Conservation (phyloP, 768 basidiomycete genomes). For the Phaeotremella skinneri region DNA sequence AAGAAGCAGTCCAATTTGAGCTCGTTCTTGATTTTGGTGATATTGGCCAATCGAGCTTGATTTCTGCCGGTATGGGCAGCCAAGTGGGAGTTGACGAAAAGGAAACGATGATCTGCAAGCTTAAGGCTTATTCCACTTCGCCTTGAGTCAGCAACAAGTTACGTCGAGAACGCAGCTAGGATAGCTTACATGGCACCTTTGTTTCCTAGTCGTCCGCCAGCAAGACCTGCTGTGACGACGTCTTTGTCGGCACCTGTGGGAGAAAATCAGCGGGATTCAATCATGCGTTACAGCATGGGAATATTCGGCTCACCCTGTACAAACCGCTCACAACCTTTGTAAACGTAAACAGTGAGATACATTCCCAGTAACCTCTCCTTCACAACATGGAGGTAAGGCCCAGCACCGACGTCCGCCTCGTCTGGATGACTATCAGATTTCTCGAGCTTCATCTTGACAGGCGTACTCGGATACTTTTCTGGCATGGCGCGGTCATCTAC, state of each 20-base stretch:
- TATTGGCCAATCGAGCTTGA: constrained; percentile 73
- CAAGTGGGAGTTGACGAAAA: constrained; percentile 88
- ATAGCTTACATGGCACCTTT: constrained; percentile 69
- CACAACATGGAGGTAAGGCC: constrained; percentile 76
- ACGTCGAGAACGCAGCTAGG: neutral
- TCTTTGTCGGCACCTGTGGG: constrained; percentile 68
- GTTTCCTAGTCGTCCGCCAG: constrained; percentile 87
- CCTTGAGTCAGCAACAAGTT: neutral
- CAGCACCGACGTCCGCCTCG: constrained; percentile 50
- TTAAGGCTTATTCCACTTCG: constrained; percentile 73
- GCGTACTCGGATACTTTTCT: neutral
- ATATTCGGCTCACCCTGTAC: constrained; percentile 43
- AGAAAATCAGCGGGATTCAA: neutral
- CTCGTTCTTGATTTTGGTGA: constrained; percentile 83
- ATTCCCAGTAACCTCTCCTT: constrained; percentile 78
- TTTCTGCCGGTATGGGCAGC: constrained; percentile 61
- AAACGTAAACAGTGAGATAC: constrained; percentile 52
- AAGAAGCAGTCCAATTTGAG: constrained; percentile 77
- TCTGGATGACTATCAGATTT: constrained; percentile 11
- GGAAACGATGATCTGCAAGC: constrained; percentile 72
- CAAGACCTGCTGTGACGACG: constrained; percentile 81
- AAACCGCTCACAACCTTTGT: constrained; percentile 50
- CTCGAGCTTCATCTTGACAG: neutral
- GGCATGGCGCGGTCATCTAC: neutral
- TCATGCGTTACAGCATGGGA: neutral